A percentile compares a stretch with the other conserved stretches of the same genome.
Conservation (phyloP, 148 eudicot genomes). For the Amaranthus hypochondriacus region DNA sequence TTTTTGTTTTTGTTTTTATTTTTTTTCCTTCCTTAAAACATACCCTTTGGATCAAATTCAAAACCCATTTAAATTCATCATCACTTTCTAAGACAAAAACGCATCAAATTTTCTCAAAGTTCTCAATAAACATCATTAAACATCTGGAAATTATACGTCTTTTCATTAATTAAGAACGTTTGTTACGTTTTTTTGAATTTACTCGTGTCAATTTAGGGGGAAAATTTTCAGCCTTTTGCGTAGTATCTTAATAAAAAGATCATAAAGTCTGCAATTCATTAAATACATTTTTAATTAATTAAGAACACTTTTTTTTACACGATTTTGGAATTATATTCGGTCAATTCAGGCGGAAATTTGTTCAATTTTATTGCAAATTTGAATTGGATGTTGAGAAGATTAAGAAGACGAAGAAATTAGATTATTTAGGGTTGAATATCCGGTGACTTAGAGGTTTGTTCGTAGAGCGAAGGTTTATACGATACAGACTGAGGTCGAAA, state of each 20-base stretch:
- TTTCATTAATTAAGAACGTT: neutral
- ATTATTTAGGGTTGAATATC: slow-evolving; percentile 12
- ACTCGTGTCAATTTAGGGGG: slow-evolving; percentile 2
- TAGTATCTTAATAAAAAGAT: no score
- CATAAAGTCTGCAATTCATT: no score
- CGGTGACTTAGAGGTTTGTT: slow-evolving; percentile 28
- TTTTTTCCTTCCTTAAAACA: no score
- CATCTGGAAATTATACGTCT: neutral
- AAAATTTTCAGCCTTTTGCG: no score
- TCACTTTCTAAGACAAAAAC: neutral
- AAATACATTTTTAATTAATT: no score
- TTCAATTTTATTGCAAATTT: neutral
- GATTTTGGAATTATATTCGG: no score
- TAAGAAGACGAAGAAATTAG: neutral
- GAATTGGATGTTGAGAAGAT: neutral
- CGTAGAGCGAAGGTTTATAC: slow-evolving; percentile 25
- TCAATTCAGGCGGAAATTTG: neutral
- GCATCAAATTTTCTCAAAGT: neutral
- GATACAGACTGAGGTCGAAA: slow-evolving; percentile 3
- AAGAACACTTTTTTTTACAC: no score
- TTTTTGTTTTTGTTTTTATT: no score
- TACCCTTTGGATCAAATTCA: slow-evolving; percentile 20
- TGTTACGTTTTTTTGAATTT: neutral
- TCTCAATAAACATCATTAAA: neutral
- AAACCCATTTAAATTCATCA: neutral